Conservation (phyloP, 768 basidiomycete species). For the Grammothele lineata region DNA sequence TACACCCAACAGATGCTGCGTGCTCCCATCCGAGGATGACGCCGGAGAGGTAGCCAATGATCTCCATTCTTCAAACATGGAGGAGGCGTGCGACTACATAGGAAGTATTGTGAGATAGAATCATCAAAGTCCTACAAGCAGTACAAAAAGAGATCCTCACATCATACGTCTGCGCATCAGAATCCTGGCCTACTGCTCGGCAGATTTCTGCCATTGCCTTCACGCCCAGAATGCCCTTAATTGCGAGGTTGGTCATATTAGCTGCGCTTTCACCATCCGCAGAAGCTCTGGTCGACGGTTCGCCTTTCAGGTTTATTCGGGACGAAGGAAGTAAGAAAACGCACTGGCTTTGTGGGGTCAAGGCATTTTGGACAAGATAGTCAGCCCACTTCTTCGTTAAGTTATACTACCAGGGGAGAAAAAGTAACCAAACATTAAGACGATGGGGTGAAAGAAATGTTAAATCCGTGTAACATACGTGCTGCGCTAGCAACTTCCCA, state of each 20-base stretch:
- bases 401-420: constrained; percentile 21
- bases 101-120: constrained; percentile 3
- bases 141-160: background rate
- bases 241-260: constrained; percentile 67
- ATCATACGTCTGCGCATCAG: constrained; percentile 43
- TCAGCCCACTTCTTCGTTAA: constrained; percentile 17
- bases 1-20: constrained; percentile 4
- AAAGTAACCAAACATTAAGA: no score
- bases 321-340: background rate
- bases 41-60: background rate
- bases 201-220: constrained; percentile 14
- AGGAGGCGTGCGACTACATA: background rate
- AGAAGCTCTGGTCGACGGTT: background rate
- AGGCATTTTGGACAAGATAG: constrained; percentile 15
- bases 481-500: constrained; percentile 16
- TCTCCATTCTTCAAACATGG: constrained; percentile 3
- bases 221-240: constrained; percentile 47
- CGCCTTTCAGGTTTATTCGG: background rate
- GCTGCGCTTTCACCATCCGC: constrained; percentile 19
- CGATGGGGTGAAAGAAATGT: no score
- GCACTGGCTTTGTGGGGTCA: constrained; percentile 2
- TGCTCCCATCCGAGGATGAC: background rate
- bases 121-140: no score
- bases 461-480: no score
- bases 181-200: constrained; percentile 29